These are phyloP conservation scores for Cyberlindnera veronae DNA, from an alignment of 805 yeast genomes.

Conservation along the genomic window DNA sequence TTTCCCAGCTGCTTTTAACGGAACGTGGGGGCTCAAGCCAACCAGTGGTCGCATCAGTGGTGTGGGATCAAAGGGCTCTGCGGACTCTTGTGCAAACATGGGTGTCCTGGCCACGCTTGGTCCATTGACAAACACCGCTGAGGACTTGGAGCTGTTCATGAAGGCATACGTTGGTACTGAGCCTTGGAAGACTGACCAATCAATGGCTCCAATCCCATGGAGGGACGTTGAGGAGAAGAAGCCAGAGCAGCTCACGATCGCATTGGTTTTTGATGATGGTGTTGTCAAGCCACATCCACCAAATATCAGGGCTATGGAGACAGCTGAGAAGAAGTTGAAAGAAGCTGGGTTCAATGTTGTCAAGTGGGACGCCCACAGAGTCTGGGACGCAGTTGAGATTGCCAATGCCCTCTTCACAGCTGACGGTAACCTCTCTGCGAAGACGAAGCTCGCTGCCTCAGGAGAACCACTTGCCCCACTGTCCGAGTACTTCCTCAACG, in stretches of 20 bases:
- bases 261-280: constrained; percentile 60
- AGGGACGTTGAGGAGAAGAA: constrained; percentile 30
- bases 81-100: constrained; percentile 35
- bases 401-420: constrained; percentile 52
- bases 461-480: constrained; percentile 73
- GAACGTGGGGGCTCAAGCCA: constrained; percentile 58
- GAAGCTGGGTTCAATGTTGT: constrained; percentile 57
- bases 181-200: constrained; percentile 47
- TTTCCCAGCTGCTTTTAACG: constrained; percentile 62
- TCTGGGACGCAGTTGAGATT: constrained; percentile 55
- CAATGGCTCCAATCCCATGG: constrained; percentile 38
- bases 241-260: constrained; percentile 49
- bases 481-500: constrained; percentile 57
- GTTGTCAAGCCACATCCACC: constrained; percentile 68
- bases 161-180: constrained; percentile 40
- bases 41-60: constrained; percentile 48
- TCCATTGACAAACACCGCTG: constrained; percentile 60
- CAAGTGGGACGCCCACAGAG: constrained; percentile 54
- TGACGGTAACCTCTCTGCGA: constrained; percentile 65
- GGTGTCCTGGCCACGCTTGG: constrained; percentile 64
- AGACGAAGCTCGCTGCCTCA: constrained; percentile 46
- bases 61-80: constrained; percentile 24
- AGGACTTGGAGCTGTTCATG: constrained; percentile 67
- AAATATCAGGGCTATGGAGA: constrained; percentile 50
- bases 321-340: constrained; percentile 49